A percentile compares a stretch with the other conserved stretches of the same genome.
Evolutionary conservation across 306 rosid species (phyloP).

Genomic region (Quercus agrifolia): DNA sequence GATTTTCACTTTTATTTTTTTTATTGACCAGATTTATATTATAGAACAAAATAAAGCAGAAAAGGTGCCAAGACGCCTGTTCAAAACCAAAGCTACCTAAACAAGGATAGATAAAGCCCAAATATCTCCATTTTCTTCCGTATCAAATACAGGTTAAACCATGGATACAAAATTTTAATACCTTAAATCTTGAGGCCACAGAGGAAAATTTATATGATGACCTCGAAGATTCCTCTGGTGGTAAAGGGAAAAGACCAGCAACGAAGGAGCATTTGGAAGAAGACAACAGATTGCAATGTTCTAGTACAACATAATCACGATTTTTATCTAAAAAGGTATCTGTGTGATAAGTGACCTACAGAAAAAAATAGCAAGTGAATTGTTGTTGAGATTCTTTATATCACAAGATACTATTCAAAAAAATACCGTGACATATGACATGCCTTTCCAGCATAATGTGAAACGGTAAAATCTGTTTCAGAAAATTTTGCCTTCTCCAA

Average conservation of each 20-base stretch:
- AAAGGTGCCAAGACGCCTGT: neutral
- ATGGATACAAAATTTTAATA: constrained; percentile 20
- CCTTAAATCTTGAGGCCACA: constrained; percentile 95
- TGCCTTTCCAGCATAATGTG: constrained; percentile 99
- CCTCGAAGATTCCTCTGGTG: constrained; percentile 81
- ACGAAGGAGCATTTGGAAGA: constrained; percentile 77
- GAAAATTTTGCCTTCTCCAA: constrained; percentile 84
- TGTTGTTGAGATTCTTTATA: constrained; percentile 8
- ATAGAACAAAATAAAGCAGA: neutral
- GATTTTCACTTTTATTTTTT: neutral
- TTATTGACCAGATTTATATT: too few relatives aligned
- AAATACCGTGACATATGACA: constrained; percentile 13
- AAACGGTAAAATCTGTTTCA: constrained; percentile 80
- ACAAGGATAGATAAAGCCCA: neutral
- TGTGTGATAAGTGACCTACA: constrained; percentile 92
- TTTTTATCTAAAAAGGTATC: constrained; percentile 87
- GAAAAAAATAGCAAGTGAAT: constrained; percentile 8
- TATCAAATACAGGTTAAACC: neutral
- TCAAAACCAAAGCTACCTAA: neutral
- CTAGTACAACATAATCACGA: constrained; percentile 94
- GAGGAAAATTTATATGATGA: constrained; percentile 96
- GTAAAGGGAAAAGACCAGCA: constrained; percentile 68
- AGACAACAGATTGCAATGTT: constrained; percentile 84
- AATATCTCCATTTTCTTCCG: neutral
- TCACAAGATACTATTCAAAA: constrained; percentile 9